These are phyloP conservation scores for Ormosia emarginata DNA, from an alignment of 306 rosid species.

Conservation along the genomic window DNA sequence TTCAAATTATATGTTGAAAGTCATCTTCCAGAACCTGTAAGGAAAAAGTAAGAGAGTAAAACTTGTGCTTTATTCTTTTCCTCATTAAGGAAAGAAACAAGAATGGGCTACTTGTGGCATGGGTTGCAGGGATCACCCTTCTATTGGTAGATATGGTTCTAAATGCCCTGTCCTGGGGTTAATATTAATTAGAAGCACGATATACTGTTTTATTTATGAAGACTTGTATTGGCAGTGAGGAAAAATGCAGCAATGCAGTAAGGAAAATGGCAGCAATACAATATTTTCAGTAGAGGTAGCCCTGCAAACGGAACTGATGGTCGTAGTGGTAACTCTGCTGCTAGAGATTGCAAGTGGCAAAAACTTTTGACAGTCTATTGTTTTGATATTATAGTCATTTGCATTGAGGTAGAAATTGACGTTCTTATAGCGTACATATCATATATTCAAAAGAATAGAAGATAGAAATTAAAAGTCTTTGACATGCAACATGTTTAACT, in stretches of 20 bases:
- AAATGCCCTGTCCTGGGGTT: background rate
- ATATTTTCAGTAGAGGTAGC: background rate
- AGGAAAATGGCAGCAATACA: constrained; percentile 4
- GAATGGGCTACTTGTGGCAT: background rate
- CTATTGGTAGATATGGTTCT: background rate
- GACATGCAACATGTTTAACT: background rate
- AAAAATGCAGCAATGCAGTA: background rate
- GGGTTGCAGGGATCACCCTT: background rate
- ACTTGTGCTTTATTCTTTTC: background rate
- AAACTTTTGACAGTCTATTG: background rate
- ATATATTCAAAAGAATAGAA: background rate
- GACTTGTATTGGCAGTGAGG: constrained; percentile 6
- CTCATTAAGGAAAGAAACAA: background rate
- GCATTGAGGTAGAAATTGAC: background rate
- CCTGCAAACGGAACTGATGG: background rate
- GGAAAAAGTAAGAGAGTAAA: background rate
- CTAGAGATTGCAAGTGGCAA: background rate
- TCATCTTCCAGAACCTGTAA: constrained; percentile 5
- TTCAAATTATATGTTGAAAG: background rate
- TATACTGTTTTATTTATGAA: background rate
- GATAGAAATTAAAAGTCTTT: background rate
- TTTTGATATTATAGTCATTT: background rate
- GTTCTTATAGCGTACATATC: background rate
- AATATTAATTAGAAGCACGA: background rate
- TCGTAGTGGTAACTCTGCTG: background rate